phyloP scores from a whole-genome alignment of 768 basidiomycete genomes.

The Suillus fuscotomentosus region DNA sequence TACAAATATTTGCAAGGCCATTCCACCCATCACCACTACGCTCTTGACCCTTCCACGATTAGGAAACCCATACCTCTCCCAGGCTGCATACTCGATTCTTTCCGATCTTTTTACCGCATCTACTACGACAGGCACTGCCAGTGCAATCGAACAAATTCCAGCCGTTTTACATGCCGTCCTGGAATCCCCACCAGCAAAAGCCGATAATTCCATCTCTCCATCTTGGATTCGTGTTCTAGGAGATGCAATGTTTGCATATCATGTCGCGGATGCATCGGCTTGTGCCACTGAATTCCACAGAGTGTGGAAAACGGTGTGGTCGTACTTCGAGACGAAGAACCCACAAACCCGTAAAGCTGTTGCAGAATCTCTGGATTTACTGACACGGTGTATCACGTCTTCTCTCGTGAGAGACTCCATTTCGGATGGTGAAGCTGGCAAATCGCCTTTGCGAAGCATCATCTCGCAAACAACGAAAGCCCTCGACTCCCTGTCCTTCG shows the following conservation, averaged over 20 bases:
- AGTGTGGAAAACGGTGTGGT: slow-evolving; percentile 77
- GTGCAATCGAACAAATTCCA: slow-evolving; percentile 51
- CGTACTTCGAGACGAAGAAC: slow-evolving; percentile 74
- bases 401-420: slow-evolving; percentile 55
- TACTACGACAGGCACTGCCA: slow-evolving; percentile 47
- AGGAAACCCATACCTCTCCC: slow-evolving; percentile 85
- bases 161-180: slow-evolving; percentile 68
- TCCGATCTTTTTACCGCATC: slow-evolving; percentile 71
- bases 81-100: slow-evolving; percentile 83
- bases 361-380: slow-evolving; percentile 57
- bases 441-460: slow-evolving; percentile 59
- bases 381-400: slow-evolving; percentile 71
- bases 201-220: slow-evolving; percentile 65
- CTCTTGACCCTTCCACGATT: slow-evolving; percentile 84
- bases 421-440: slow-evolving; percentile 41
- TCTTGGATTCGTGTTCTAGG: slow-evolving; percentile 82
- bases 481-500: slow-evolving; percentile 70
- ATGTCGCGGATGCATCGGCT: slow-evolving; percentile 44
- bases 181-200: slow-evolving; percentile 64
- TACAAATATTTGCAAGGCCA: slow-evolving; percentile 47
- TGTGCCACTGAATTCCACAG: slow-evolving; percentile 54
- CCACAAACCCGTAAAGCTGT: slow-evolving; percentile 58
- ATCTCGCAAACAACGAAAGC: slow-evolving; percentile 65
- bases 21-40: slow-evolving; percentile 64
- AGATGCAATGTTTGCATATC: slow-evolving; percentile 66